Evolutionary conservation across 169 alveolate species (phyloP).

Genomic region (Plasmodium reichenowi): DNA sequence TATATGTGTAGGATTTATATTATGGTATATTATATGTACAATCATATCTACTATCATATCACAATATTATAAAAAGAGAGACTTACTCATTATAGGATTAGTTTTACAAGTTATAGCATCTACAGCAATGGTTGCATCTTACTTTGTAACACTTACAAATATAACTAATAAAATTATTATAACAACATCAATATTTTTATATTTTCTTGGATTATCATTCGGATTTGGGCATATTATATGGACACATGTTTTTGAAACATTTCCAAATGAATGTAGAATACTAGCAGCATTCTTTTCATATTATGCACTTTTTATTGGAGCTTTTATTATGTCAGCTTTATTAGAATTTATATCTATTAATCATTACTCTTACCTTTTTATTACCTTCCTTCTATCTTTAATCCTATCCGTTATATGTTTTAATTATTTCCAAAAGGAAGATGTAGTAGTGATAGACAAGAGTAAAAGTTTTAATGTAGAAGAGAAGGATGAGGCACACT

Average conservation of each 20-base stretch:
- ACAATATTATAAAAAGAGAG: conserved; percentile 7
- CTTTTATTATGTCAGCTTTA: conserved; percentile 22
- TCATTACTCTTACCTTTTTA: conserved; percentile 30
- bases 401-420: conserved; percentile 15
- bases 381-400: conserved; percentile 14
- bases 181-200: conserved; percentile 1
- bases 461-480: neutral
- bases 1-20: conserved; percentile 15
- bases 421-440: conserved; percentile 7
- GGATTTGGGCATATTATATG: conserved; percentile 74
- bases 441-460: neutral
- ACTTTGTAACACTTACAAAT: neutral
- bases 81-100: conserved; percentile 21
- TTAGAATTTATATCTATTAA: conserved; percentile 10
- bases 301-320: conserved; percentile 37
- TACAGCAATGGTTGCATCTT: conserved; percentile 3
- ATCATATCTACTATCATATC: conserved; percentile 3
- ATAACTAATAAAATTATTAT: conserved; percentile 19
- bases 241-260: conserved; percentile 40
- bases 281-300: conserved; percentile 49
- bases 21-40: conserved; percentile 19
- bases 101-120: conserved; percentile 21
- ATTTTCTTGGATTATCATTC: conserved; percentile 36
- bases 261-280: conserved; percentile 51
- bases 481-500: too few relatives aligned